A percentile compares a stretch with the other conserved stretches of the same genome.
phyloP scores from a whole-genome alignment of 139 green algal genomes.

The Trebouxia sp. region DNA sequence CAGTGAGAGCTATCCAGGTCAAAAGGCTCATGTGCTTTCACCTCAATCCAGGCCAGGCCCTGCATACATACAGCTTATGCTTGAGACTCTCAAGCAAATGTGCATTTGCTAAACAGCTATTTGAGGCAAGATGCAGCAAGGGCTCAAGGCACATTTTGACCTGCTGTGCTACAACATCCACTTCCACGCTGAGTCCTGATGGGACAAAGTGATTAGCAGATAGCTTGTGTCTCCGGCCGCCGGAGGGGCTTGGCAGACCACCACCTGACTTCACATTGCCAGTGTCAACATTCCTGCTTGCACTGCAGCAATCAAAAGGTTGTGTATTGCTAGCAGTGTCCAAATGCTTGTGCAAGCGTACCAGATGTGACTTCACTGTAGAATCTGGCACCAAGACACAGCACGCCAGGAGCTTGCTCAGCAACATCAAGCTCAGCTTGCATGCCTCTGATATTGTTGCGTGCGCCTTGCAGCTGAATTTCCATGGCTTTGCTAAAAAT shows the following conservation, averaged over 20 bases:
- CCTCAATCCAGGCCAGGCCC: constrained; percentile 63
- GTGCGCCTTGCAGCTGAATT: neutral
- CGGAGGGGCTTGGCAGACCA: neutral
- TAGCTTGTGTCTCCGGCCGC: neutral
- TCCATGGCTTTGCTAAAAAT: too few relatives aligned
- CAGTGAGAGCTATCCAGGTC: neutral
- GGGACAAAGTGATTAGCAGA: constrained; percentile 10
- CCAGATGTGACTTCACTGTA: neutral
- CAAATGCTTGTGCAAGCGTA: neutral
- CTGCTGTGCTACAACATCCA: constrained; percentile 27
- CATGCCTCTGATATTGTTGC: constrained; percentile 15
- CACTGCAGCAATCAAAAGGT: neutral
- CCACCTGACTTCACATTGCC: neutral
- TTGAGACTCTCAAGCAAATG: neutral
- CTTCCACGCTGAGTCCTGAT: neutral
- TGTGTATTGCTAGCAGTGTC: neutral
- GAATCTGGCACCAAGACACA: constrained; percentile 1
- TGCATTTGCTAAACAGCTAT: neutral
- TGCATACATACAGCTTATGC: constrained; percentile 50
- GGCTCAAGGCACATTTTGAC: neutral
- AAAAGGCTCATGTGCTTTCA: constrained; percentile 52
- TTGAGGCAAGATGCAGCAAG: neutral
- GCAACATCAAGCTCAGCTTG: constrained; percentile 21
- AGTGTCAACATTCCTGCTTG: too few relatives aligned
- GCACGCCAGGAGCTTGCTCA: neutral